Evolutionary conservation across 108 stramenopile genomes (phyloP).

Genomic region (Aurantiochytrium sp.): DNA sequence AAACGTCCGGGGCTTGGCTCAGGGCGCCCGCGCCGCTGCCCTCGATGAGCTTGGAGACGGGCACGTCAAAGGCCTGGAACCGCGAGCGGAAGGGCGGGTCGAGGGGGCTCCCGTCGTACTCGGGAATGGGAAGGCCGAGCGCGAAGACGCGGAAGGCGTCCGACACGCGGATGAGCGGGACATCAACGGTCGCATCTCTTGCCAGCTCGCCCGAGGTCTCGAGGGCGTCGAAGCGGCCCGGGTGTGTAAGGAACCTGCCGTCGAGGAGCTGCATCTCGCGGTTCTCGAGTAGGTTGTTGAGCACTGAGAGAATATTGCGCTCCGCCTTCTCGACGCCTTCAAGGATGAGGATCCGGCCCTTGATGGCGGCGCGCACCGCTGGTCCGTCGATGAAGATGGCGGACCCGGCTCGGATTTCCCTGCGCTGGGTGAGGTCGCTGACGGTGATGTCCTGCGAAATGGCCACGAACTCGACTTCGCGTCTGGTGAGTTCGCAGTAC

Average conservation of each 20-base stretch:
- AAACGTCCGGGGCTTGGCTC: not conserved
- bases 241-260: slow-evolving; percentile 56
- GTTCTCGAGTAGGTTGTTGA: slow-evolving; percentile 84
- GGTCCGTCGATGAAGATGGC: slow-evolving; percentile 61
- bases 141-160: slow-evolving; percentile 74
- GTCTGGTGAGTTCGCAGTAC: slow-evolving; percentile 64
- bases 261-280: slow-evolving; percentile 75
- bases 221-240: slow-evolving; percentile 6
- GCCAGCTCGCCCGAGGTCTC: not conserved
- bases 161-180: slow-evolving; percentile 54
- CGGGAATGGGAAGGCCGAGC: slow-evolving; percentile 48
- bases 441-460: slow-evolving; percentile 70
- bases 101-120: slow-evolving; percentile 48
- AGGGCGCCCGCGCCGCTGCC: not conserved
- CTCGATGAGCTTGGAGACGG: not conserved
- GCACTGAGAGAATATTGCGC: slow-evolving; percentile 74
- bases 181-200: not conserved
- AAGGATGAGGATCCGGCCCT: slow-evolving; percentile 71
- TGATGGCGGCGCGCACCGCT: slow-evolving; percentile 73
- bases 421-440: slow-evolving; percentile 75
- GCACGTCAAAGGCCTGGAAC: slow-evolving; percentile 12
- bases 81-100: slow-evolving; percentile 14
- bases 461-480: slow-evolving; percentile 68
- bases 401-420: slow-evolving; percentile 44
- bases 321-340: slow-evolving; percentile 81